Evolutionary conservation across 768 basidiomycete species (phyloP).

Genomic region (Lactarius sp.): DNA sequence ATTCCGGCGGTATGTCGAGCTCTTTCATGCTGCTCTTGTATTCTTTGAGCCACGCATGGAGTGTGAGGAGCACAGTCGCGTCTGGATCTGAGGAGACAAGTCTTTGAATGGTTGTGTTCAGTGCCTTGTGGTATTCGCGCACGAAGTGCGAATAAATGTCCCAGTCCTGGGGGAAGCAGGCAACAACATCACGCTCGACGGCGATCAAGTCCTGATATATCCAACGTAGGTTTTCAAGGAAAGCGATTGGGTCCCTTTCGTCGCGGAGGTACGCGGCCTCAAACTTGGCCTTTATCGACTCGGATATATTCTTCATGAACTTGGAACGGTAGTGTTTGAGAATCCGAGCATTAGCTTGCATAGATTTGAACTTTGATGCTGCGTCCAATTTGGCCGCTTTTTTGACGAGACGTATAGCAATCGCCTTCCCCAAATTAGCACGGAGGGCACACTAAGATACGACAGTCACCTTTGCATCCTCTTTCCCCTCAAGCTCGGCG

Average conservation of each 20-base stretch:
- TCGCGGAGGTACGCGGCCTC: constrained; percentile 59
- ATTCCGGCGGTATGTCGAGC: constrained; percentile 73
- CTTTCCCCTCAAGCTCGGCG: constrained; percentile 85
- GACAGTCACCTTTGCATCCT: constrained; percentile 80
- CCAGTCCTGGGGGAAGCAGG: constrained; percentile 89
- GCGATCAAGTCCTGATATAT: constrained; percentile 92
- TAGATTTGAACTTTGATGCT: constrained; percentile 87
- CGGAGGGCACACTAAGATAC: constrained; percentile 10
- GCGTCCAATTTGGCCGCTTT: constrained; percentile 91
- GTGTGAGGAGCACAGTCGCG: constrained; percentile 78
- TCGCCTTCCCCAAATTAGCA: constrained; percentile 51
- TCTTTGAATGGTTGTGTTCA: constrained; percentile 67
- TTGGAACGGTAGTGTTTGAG: constrained; percentile 96
- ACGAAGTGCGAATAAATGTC: constrained; percentile 81
- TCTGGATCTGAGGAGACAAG: constrained; percentile 74
- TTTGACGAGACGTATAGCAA: constrained; percentile 90
- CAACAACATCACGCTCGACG: constrained; percentile 85
- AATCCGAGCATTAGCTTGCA: constrained; percentile 87
- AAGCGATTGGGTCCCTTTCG: constrained; percentile 59
- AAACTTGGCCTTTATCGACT: constrained; percentile 70
- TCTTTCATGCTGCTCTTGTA: constrained; percentile 96
- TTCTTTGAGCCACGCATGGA: constrained; percentile 94
- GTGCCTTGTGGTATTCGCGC: constrained; percentile 83
- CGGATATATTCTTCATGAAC: constrained; percentile 71
- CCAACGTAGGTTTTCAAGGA: constrained; percentile 80